Percentiles rank a stretch among this genome's conserved stretches.
Conservation (phyloP, 2,329 filamentous ascomycete species). For the Neofusicoccum sp. region DNA sequence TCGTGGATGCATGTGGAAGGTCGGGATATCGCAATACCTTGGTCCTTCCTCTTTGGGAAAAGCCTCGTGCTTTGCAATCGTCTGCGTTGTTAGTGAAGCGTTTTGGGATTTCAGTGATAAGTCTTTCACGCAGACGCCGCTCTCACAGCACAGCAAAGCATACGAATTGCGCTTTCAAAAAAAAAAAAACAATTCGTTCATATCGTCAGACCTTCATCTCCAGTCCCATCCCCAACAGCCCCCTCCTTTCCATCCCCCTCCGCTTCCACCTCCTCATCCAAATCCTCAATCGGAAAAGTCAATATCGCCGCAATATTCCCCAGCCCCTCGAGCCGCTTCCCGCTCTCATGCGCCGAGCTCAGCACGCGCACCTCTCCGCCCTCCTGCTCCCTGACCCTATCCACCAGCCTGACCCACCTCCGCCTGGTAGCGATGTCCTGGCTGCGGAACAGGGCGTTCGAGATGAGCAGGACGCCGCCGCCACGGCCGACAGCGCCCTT, state of each 20-base stretch:
- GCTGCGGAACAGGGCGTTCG: constrained; percentile 83
- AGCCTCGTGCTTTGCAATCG: too few relatives aligned
- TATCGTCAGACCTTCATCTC: neutral
- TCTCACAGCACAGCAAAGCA: neutral
- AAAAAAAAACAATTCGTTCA: neutral
- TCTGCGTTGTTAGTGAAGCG: too few relatives aligned
- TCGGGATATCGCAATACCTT: too few relatives aligned
- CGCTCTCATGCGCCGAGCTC: constrained; percentile 93
- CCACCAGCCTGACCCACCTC: constrained; percentile 82
- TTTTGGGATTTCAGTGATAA: neutral
- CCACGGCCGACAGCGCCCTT: constrained; percentile 88
- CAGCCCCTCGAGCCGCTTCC: constrained; percentile 77
- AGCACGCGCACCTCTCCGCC: constrained; percentile 88
- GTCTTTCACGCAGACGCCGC: neutral
- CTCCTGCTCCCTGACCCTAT: constrained; percentile 76
- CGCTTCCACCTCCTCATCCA: constrained; percentile 70
- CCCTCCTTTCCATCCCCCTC: constrained; percentile 20
- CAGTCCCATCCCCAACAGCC: neutral
- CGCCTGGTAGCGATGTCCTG: constrained; percentile 75
- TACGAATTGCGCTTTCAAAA: neutral
- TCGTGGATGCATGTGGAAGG: too few relatives aligned
- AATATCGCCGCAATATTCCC: constrained; percentile 88
- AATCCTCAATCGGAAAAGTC: constrained; percentile 82
- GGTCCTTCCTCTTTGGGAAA: too few relatives aligned
- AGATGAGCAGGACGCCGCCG: constrained; percentile 82